phyloP scores from a whole-genome alignment of 2,329 filamentous ascomycete species.

The Ambrosiella cleistominuta region DNA sequence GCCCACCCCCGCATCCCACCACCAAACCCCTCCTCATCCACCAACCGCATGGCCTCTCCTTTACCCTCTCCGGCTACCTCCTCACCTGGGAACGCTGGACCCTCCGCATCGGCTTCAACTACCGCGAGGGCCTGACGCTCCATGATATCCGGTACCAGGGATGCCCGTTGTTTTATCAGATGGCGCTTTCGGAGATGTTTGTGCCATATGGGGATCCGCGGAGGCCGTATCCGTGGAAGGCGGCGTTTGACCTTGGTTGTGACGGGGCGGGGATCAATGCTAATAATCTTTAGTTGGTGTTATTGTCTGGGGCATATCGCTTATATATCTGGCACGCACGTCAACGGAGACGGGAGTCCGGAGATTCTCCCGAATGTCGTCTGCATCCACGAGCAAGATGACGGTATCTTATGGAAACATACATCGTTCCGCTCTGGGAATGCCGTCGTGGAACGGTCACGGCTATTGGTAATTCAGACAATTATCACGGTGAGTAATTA shows the following conservation, averaged over 20 bases:
- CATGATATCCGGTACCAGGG: constrained; percentile 52
- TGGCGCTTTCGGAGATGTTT: constrained; percentile 53
- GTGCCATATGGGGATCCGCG: constrained; percentile 51
- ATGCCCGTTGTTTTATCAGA: constrained; percentile 47
- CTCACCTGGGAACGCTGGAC: constrained; percentile 48
- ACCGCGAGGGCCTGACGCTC: constrained; percentile 49
- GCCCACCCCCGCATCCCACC: constrained; percentile 15
- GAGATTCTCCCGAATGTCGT: constrained; percentile 21
- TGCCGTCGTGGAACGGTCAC: constrained; percentile 38
- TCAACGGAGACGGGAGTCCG: constrained; percentile 19
- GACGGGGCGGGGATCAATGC: constrained; percentile 45
- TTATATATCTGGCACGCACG: constrained; percentile 22
- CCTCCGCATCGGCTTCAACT: constrained; percentile 52
- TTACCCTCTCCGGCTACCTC: constrained; percentile 24
- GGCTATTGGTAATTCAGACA: constrained; percentile 42
- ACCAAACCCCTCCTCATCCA: constrained; percentile 23
- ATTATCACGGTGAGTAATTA: constrained; percentile 51
- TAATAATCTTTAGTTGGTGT: constrained; percentile 47
- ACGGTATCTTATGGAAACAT: constrained; percentile 48
- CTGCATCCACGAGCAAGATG: constrained; percentile 24
- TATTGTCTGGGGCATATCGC: constrained; percentile 46
- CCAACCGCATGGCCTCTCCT: constrained; percentile 23
- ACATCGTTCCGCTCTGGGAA: constrained; percentile 42
- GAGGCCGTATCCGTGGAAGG: constrained; percentile 46
- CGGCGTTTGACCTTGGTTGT: constrained; percentile 54